Base-by-base conservation (phyloP, 352 stramenopile species). In the Phytopythium boreale region DNA sequence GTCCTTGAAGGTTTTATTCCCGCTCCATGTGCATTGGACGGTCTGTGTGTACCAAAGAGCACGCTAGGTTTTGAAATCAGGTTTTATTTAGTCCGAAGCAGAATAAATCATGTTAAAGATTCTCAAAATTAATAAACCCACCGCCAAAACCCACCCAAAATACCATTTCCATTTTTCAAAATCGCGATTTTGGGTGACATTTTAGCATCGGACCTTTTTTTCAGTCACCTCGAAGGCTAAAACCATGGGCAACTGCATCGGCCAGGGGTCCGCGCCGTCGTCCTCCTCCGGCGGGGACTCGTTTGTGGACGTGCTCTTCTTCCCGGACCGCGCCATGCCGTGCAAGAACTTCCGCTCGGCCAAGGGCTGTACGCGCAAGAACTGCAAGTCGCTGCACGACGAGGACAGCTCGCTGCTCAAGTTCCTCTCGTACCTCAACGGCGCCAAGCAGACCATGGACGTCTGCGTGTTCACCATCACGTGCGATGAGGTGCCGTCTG, bases 381-480 rank as follows among this genome's bases (percentile, higher is more conserved):
- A 80, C 62, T 90, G 82, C 72, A 80, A 79, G 64, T 76, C 71
- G 53, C 82, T 84, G 63, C 82, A 90, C 70, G 75, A 87, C 58
- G 67, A 81, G 61, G 70, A 72, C 61, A 88, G 77, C 56, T 86
- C 75, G 53, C 74, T 90, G 27, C 61, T 89, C 64, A 84, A 71
- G 46, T 63, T 90, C 36, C 64, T 90, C 34, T 65, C 65, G 26
- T 81, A 75, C 61, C 71, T 90, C 41, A 69, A 77, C 20, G 64
- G 53, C 3, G 74, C 79, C 29, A 80, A 68, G 46, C 71, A 64
- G 37, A 82, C 73, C 6, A 82, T 89, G 72, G 82, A 90, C 50
- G 81, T 90, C 46, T 87, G 77, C 56, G 82, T 90, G 37, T 90
- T 90, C 60, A 90, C 79, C 19, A 89, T 90, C 69, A 90, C 82